Conservation (phyloP, 306 rosid species). For the Alnus glutinosa region DNA sequence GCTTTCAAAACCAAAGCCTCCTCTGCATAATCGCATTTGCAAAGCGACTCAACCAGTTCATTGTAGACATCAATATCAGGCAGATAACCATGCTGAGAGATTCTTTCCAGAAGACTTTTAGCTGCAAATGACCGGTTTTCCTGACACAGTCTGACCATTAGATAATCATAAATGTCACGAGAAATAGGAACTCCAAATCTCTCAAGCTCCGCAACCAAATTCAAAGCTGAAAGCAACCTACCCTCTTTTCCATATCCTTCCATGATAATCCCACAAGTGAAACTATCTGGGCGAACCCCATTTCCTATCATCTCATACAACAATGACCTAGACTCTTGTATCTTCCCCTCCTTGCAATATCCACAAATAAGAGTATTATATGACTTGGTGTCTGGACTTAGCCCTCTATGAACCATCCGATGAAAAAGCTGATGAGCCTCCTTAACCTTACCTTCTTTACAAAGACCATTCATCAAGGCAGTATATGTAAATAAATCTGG, state of each 20-base stretch:
- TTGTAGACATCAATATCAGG: constrained; percentile 46
- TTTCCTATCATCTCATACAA: constrained; percentile 68
- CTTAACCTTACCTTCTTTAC: constrained; percentile 58
- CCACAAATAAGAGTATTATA: constrained; percentile 76
- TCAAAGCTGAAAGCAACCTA: constrained; percentile 67
- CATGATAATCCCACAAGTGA: constrained; percentile 61
- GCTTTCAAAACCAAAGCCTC: constrained; percentile 60
- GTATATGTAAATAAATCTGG: constrained; percentile 79
- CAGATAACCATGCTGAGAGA: constrained; percentile 43
- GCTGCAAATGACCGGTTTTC: constrained; percentile 87
- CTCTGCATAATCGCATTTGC: constrained; percentile 42
- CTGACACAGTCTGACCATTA: constrained; percentile 56
- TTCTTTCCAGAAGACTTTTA: constrained; percentile 61
- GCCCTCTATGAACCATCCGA: constrained; percentile 73
- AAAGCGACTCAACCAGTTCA: constrained; percentile 58
- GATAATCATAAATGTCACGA: constrained; percentile 48
- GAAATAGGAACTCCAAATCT: constrained; percentile 49
- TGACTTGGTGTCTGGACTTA: constrained; percentile 55
- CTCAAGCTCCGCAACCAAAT: constrained; percentile 71
- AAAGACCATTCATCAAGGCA: constrained; percentile 84
- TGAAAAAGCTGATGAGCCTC: constrained; percentile 95
- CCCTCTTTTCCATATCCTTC: constrained; percentile 72
- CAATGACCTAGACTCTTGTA: constrained; percentile 53
- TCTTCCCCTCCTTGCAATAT: constrained; percentile 63
- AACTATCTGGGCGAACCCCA: constrained; percentile 54